These are phyloP conservation scores for Aspergillus felis DNA, from an alignment of 2,329 filamentous ascomycete genomes.

Conservation along the genomic window DNA sequence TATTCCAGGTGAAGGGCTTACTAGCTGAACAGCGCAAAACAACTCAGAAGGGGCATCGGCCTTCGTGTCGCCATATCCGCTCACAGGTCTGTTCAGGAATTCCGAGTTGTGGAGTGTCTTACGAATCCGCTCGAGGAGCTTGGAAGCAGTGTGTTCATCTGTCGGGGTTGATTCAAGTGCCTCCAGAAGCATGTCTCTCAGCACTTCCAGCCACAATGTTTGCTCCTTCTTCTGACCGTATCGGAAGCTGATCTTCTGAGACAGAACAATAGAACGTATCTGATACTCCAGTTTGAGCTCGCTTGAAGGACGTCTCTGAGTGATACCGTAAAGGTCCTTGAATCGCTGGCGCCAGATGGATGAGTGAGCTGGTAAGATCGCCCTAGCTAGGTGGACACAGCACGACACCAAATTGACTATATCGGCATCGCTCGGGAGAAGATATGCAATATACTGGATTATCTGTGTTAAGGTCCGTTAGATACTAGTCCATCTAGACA, in stretches of 20 bases:
- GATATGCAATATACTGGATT: conserved; percentile 28
- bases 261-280: conserved; percentile 32
- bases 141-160: conserved; percentile 8
- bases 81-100: conserved; percentile 23
- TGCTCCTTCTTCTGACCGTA: conserved; percentile 21
- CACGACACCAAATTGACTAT: conserved; percentile 25
- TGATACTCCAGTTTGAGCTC: conserved; percentile 34
- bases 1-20: conserved; percentile 11
- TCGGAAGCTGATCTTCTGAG: conserved; percentile 23
- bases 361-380: conserved; percentile 25
- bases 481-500: background rate
- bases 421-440: conserved; percentile 29
- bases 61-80: conserved; percentile 9
- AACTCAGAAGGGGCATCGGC: conserved; percentile 15
- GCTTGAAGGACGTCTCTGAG: conserved; percentile 10
- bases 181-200: conserved; percentile 29
- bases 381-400: conserved; percentile 20
- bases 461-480: conserved; percentile 18
- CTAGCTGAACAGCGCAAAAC: conserved; percentile 29
- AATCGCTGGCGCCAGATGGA: conserved; percentile 35
- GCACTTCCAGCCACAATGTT: conserved; percentile 28
- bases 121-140: conserved; percentile 20
- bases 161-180: conserved; percentile 5
- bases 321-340: conserved; percentile 30
- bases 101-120: conserved; percentile 13